Base-by-base conservation (phyloP, 2,329 filamentous ascomycete genomes). In the Paracoccidioides lutzii region DNA sequence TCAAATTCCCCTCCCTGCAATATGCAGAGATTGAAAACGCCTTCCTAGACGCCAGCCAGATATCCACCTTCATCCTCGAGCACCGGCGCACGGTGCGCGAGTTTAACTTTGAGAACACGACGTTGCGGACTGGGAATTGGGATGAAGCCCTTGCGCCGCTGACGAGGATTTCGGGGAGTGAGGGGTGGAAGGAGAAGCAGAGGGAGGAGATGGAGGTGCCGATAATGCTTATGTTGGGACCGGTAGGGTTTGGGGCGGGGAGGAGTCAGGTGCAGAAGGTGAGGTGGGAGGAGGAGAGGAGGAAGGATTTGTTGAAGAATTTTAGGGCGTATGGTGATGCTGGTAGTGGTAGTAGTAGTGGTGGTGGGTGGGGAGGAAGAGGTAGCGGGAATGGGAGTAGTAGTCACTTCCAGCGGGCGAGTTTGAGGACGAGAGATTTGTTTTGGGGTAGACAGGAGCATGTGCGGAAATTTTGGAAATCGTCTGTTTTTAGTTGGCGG, bases 121-220 rank as follows among this genome's bases (percentile, higher is more conserved):
- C 79, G 35, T 78, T 95, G 45, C 77, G 82, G 52, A 78, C 80
- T 58, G 88, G 86, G 33, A 84, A 77, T 56, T 95, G 88, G 88
- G 85, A 93, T 57, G 84, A 90, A 35, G 88, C 88, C 0, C 78
- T 95, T n/a, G 81, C 82, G 42, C 85, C 87, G 1, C 73, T 94
- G 56, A 81, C 79, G 12, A 58, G 58, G 32, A 68, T 69, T 42
- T 63, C 64, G 30, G 63, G 63, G 12, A 64, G 60, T 52, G 70
- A 73, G 4, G 69, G 71, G 56, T 71, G 67, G 57, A 70, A 68
- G 48, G 63, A 68, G 52, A 69, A 70, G 32, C 69, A 71, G 44
- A 65, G 71, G 44, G 62, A 69, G 35, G 71, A 66, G 50, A 64
- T 65, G 48, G 66, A 69, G 37, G 44, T 58, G 52, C 22, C 9